These are phyloP conservation scores for Eucommia ulmoides DNA, from an alignment of 257 asterid species.

Conservation along the genomic window DNA sequence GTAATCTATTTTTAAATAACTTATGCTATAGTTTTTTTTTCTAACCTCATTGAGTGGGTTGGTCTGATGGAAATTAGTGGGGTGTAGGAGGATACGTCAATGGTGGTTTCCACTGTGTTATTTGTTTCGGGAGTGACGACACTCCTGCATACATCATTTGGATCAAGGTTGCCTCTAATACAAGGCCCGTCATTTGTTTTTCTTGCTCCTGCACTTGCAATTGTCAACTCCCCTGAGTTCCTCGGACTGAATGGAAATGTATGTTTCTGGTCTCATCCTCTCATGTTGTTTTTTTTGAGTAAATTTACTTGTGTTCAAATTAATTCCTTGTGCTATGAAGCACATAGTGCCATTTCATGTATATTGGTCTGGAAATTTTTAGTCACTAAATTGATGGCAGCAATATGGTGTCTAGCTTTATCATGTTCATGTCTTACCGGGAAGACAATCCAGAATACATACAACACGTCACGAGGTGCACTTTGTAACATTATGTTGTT, in stretches of 20 bases:
- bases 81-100: slow-evolving; percentile 81
- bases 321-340: too few species aligned
- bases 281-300: background rate
- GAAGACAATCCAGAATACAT: too few species aligned
- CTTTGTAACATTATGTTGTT: too few species aligned
- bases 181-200: slow-evolving; percentile 98
- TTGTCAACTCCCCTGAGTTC: slow-evolving; percentile 85
- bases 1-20: slow-evolving; percentile 4
- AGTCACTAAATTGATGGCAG: too few species aligned
- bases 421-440: too few species aligned
- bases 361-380: too few species aligned
- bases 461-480: too few species aligned
- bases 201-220: slow-evolving; percentile 95
- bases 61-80: slow-evolving; percentile 13
- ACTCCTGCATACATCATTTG: slow-evolving; percentile 74
- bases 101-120: slow-evolving; percentile 86
- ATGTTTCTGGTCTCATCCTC: slow-evolving; percentile 14
- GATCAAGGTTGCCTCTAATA: slow-evolving; percentile 93
- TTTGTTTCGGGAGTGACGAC: slow-evolving; percentile 89
- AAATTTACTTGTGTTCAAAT: too few species aligned
- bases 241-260: slow-evolving; percentile 79
- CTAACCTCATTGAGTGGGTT: slow-evolving; percentile 1
- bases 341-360: too few species aligned
- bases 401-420: too few species aligned
- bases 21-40: too few species aligned